Evolutionary conservation across 768 basidiomycete species (phyloP).

Genomic region (Tulasnella sp.): DNA sequence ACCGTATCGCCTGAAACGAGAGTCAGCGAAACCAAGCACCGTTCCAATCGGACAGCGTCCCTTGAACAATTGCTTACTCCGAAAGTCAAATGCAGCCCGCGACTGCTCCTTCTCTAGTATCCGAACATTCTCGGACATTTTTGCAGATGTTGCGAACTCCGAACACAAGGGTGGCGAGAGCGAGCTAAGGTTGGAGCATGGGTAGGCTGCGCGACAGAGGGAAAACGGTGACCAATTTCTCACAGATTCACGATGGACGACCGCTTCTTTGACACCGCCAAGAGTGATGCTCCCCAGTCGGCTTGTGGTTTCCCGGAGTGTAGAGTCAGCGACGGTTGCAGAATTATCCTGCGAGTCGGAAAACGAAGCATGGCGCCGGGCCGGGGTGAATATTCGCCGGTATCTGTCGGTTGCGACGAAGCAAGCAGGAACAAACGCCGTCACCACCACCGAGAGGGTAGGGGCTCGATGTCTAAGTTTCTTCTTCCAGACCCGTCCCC

Average conservation of each 20-base stretch:
- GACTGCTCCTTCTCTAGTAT: not conserved
- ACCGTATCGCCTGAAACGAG: constrained; percentile 1
- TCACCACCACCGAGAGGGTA: not conserved
- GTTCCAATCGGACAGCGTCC: not conserved
- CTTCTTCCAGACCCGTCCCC: not conserved
- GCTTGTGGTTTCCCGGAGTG: not conserved
- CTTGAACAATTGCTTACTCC: constrained; percentile 10
- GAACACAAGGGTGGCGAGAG: not conserved
- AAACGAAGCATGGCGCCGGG: not conserved
- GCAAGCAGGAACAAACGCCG: not conserved
- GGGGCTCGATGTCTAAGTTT: not conserved
- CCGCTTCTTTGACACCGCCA: not conserved
- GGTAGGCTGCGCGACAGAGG: not conserved
- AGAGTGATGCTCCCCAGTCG: not conserved
- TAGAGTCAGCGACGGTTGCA: not conserved
- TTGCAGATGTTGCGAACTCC: constrained; percentile 1
- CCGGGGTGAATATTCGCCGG: not conserved
- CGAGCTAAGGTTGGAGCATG: not conserved
- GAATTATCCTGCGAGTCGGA: not conserved
- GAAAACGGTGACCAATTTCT: not conserved
- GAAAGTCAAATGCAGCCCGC: constrained; percentile 8
- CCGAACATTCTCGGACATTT: not conserved
- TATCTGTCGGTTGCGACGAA: not conserved
- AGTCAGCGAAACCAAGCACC: not conserved
- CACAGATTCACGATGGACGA: not conserved